These are phyloP conservation scores for Delonix regia DNA, from an alignment of 306 rosid species.

Conservation along the genomic window DNA sequence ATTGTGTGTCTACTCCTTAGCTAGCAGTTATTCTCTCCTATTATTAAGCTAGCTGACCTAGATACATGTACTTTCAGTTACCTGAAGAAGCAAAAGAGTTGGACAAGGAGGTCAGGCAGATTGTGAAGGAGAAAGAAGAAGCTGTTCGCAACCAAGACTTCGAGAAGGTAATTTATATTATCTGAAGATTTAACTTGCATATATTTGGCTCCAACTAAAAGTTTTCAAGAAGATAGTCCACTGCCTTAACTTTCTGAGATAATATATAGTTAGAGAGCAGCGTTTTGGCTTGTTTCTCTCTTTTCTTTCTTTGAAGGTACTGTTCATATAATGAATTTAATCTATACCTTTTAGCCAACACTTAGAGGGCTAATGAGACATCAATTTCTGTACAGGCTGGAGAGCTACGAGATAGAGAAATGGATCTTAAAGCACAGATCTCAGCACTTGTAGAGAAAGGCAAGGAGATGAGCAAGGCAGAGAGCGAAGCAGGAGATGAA, in stretches of 20 bases:
- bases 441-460: constrained; percentile 80
- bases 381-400: constrained; percentile 71
- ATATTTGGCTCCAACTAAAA: background rate
- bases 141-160: constrained; percentile 94
- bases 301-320: constrained; percentile 7
- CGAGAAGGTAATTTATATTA: constrained; percentile 66
- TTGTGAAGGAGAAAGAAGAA: constrained; percentile 89
- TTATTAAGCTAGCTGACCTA: constrained; percentile 34
- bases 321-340: background rate
- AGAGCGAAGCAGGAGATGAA: constrained; percentile 89
- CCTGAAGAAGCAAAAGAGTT: constrained; percentile 93
- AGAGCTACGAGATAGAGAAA: constrained; percentile 88
- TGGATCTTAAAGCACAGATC: constrained; percentile 91
- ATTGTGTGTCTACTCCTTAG: background rate
- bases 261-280: background rate
- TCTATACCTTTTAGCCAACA: constrained; percentile 14
- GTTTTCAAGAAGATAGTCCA: background rate
- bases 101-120: constrained; percentile 88
- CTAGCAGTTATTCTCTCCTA: constrained; percentile 10
- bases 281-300: constrained; percentile 24
- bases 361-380: constrained; percentile 8
- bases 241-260: background rate
- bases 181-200: background rate
- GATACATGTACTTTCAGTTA: constrained; percentile 52
- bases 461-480: constrained; percentile 97